Evolutionary conservation across 495 filamentous ascomycete genomes (phyloP).

Genomic region (Antarctomyces pellizariae): DNA sequence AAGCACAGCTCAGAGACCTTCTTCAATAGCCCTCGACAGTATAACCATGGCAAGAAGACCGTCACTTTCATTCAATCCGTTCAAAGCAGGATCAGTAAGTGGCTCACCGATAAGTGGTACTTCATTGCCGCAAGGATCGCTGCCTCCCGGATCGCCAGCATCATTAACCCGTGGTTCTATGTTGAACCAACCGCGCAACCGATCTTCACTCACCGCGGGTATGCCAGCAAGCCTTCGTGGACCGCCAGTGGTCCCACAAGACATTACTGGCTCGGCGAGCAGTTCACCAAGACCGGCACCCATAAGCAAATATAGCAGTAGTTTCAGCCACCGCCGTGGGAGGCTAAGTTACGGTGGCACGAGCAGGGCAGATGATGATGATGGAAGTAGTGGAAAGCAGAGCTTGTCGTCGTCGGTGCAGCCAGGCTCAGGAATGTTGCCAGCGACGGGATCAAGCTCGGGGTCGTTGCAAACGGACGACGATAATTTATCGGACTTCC

Average conservation of each 20-base stretch:
- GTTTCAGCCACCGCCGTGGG: slow-evolving; percentile 65
- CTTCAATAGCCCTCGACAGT: slow-evolving; percentile 28
- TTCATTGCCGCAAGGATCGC: slow-evolving; percentile 9
- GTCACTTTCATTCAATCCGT: slow-evolving; percentile 81
- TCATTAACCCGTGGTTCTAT: slow-evolving; percentile 26
- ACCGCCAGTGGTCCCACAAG: slow-evolving; percentile 28
- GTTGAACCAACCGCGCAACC: slow-evolving; percentile 38
- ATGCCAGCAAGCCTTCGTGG: slow-evolving; percentile 40
- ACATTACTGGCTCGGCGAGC: slow-evolving; percentile 35
- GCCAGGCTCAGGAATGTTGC: slow-evolving; percentile 62
- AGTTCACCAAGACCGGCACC: slow-evolving; percentile 55
- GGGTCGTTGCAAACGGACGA: slow-evolving; percentile 69
- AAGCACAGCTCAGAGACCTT: slow-evolving; percentile 34
- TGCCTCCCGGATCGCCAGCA: slow-evolving; percentile 33
- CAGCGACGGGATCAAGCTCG: slow-evolving; percentile 50
- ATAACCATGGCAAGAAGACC: slow-evolving; percentile 26
- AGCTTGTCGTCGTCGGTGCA: slow-evolving; percentile 60
- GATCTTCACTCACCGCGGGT: slow-evolving; percentile 37
- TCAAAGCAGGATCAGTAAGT: slow-evolving; percentile 84
- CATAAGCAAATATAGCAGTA: slow-evolving; percentile 50
- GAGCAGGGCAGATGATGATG: slow-evolving; percentile 61
- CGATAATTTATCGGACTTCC: slow-evolving; percentile 77
- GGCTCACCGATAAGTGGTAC: slow-evolving; percentile 41
- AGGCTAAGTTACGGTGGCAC: slow-evolving; percentile 49
- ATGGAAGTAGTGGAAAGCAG: slow-evolving; percentile 64